A percentile compares a stretch with the other conserved stretches of the same genome.
Evolutionary conservation across 2,329 filamentous ascomycete genomes (phyloP).

Genomic region (Paracoccidioides brasiliensis): DNA sequence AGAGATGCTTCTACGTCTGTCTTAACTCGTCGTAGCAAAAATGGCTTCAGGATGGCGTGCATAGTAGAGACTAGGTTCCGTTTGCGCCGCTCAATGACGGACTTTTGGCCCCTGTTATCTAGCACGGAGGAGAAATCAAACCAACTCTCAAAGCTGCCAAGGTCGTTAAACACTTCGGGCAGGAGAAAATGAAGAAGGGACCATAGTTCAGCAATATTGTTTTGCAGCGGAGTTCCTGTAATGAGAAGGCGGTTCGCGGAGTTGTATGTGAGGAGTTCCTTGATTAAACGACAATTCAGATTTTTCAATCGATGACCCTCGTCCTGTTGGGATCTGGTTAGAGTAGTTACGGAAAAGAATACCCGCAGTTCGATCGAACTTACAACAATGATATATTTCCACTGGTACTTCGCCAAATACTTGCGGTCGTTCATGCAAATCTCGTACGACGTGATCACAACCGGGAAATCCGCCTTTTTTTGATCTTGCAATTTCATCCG

Average conservation of each 20-base stretch:
- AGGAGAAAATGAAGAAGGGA: slow-evolving; percentile 86
- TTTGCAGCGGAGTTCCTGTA: slow-evolving; percentile 88
- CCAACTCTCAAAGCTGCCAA: slow-evolving; percentile 88
- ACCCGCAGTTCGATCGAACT: slow-evolving; percentile 14
- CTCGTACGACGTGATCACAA: slow-evolving; percentile 91
- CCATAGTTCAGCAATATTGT: slow-evolving; percentile 91
- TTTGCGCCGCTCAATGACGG: slow-evolving; percentile 66
- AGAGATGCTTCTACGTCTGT: slow-evolving; percentile 81
- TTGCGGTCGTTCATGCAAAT: slow-evolving; percentile 87
- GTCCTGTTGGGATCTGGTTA: slow-evolving; percentile 42
- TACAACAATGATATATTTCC: slow-evolving; percentile 95
- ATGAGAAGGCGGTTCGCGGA: slow-evolving; percentile 87
- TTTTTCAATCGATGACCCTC: slow-evolving; percentile 98
- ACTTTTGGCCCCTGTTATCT: slow-evolving; percentile 64
- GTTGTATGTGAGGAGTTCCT: slow-evolving; percentile 73
- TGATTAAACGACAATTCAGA: slow-evolving; percentile 80
- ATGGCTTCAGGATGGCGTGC: slow-evolving; percentile 82
- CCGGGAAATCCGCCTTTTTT: slow-evolving; percentile 61
- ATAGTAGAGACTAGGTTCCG: slow-evolving; percentile 73
- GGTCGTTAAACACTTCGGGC: slow-evolving; percentile 82
- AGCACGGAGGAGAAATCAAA: slow-evolving; percentile 92
- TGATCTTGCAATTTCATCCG: slow-evolving; percentile 55
- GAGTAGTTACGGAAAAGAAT: background rate
- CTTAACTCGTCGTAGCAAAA: slow-evolving; percentile 78
- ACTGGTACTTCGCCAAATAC: slow-evolving; percentile 68